A percentile compares a stretch with the other conserved stretches of the same genome.
Conservation (phyloP, 306 rosid species). For the Citrullus colocynthis region DNA sequence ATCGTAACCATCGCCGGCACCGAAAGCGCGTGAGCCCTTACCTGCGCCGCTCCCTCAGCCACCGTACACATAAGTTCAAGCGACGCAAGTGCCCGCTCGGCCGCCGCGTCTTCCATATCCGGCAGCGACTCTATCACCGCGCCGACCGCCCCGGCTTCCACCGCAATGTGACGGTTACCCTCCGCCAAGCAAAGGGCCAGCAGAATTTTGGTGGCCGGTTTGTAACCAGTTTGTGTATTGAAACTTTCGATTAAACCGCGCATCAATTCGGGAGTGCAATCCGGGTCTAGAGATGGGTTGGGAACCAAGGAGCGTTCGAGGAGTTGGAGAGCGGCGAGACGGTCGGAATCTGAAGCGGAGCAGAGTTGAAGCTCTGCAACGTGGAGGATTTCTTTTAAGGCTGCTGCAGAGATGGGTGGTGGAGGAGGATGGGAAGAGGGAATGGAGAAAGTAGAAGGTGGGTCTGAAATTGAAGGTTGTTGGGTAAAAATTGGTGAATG, state of each 20-base stretch:
- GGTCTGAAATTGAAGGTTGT: conserved; percentile 11
- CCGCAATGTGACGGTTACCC: conserved; percentile 65
- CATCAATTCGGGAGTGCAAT: conserved; percentile 63
- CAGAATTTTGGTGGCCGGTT: conserved; percentile 49
- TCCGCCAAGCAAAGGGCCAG: conserved; percentile 75
- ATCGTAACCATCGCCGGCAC: conserved; percentile 81
- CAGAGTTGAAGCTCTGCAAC: conserved; percentile 55
- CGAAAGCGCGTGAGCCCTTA: conserved; percentile 66
- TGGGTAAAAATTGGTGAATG: conserved; percentile 15
- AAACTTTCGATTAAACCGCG: conserved; percentile 34
- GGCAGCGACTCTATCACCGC: conserved; percentile 55
- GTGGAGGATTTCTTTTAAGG: conserved; percentile 64
- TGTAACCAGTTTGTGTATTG: conserved; percentile 24
- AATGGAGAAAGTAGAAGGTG: background rate
- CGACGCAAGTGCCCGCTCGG: conserved; percentile 72
- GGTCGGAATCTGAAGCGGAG: conserved; percentile 38
- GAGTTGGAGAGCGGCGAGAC: conserved; percentile 46
- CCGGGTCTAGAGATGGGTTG: conserved; percentile 60
- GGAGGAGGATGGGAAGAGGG: conserved; percentile 9
- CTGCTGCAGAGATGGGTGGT: conserved; percentile 20
- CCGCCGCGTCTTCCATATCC: conserved; percentile 57
- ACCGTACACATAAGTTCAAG: conserved; percentile 78
- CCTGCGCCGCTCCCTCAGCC: conserved; percentile 71
- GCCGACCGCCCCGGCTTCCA: conserved; percentile 61
- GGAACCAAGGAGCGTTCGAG: conserved; percentile 73